Evolutionary conservation across 2,329 filamentous ascomycete species (phyloP), one percentile per base, ranked within the genome.

Genomic region (Aureobasidium sp.): DNA sequence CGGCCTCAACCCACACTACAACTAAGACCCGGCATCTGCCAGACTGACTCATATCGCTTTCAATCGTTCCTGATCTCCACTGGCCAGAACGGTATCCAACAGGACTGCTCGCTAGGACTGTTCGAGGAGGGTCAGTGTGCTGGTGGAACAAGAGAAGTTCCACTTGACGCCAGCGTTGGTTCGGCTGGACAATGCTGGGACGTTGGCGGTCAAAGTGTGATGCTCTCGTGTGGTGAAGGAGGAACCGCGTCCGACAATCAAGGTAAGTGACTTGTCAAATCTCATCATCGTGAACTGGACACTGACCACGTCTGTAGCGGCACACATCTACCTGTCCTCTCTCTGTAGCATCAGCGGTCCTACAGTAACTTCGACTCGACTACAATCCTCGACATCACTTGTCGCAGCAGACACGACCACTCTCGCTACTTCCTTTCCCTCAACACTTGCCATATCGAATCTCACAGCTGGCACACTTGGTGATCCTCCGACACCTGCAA

Each of bases 171-270:
- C 1, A 47, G 27, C 33, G 11, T 19, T 29, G 31, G 14, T 29
- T 49, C 57, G 19, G n/a, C 35, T 19, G 48, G 39, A 15, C 31
- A 47, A 40, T 61, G 60, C n/a, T 47, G 39, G 40, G 39, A 42
- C 9, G 49, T 54, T n/a, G 31, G 50, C 17, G 60, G 60, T 19
- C 49, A 48, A 35, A 61, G 60, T 31, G 50, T 61, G 19, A 40
- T 60, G 57, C 45, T 60, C 9, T 49, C 44, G 11, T 60, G 57
- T 42, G 57, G 57, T 15, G 57, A 60, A 49, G 57, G 57, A 31
- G 57, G 33, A 22, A 24, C n/a, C 27, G 22, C n/a, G 17, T 60
- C 57, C 14, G 57, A 60, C 45, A 60, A 50, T 17, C 57, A 60
- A 42, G 57, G 57, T 50, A 24, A 31, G 17, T 27, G 3, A 2